Conservation (phyloP, 2,329 filamentous ascomycete species). For the Colletotrichum sansevieriae region DNA sequence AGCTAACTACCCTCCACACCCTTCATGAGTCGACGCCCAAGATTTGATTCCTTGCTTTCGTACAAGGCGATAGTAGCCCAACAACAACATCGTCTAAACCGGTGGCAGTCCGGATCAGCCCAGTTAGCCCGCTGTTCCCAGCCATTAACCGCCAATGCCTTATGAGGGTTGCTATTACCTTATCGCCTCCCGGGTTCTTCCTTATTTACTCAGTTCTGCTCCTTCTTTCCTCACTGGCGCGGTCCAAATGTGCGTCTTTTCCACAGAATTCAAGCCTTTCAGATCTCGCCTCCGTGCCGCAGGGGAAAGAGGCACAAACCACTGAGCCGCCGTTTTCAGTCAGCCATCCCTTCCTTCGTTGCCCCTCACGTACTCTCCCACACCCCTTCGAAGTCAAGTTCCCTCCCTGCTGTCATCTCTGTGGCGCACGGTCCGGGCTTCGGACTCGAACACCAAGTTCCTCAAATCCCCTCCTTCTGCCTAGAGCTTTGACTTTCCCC, state of each 20-base stretch:
- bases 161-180: background rate
- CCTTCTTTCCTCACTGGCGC: background rate
- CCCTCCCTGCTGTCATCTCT: slow-evolving; percentile 15
- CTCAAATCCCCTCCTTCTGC: background rate
- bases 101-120: background rate
- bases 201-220: background rate
- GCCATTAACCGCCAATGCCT: background rate
- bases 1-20: slow-evolving; percentile 19
- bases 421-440: slow-evolving; percentile 16
- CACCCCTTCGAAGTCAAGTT: slow-evolving; percentile 17
- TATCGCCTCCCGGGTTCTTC: slow-evolving; percentile 3
- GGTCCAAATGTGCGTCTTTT: slow-evolving; percentile 18
- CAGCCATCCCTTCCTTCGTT: slow-evolving; percentile 25
- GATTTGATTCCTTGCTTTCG: slow-evolving; percentile 1
- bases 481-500: background rate
- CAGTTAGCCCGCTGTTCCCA: background rate
- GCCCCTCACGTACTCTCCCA: slow-evolving; percentile 13
- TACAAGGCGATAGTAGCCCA: background rate
- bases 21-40: slow-evolving; percentile 12
- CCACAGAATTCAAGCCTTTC: slow-evolving; percentile 4
- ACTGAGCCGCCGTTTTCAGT: slow-evolving; percentile 32
- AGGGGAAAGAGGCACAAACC: slow-evolving; percentile 2
- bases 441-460: slow-evolving; percentile 10
- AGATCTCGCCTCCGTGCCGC: slow-evolving; percentile 1
- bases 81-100: background rate